Evolutionary conservation across 495 filamentous ascomycete species (phyloP).

Genomic region (Penicillium daleae): DNA sequence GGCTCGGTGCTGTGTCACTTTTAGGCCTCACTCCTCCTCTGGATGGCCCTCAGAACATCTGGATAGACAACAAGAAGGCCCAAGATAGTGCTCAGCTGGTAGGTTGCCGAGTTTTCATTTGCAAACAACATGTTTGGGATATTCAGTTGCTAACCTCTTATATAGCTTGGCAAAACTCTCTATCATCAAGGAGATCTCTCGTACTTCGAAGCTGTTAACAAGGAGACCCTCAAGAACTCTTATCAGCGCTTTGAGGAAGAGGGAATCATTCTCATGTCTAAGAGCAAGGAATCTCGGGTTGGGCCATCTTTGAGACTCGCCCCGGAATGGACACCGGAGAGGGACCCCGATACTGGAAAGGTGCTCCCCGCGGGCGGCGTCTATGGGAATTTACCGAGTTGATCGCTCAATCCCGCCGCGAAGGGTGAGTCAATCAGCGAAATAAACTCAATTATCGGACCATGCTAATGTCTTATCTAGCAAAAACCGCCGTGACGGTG

Average conservation of each 20-base stretch:
- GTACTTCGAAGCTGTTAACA: slow-evolving; percentile 98
- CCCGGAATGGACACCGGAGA: slow-evolving; percentile 74
- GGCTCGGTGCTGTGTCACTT: slow-evolving; percentile 86
- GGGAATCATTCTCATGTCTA: slow-evolving; percentile 76
- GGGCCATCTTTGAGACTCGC: slow-evolving; percentile 67
- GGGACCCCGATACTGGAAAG: slow-evolving; percentile 61
- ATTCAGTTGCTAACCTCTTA: slow-evolving; percentile 24
- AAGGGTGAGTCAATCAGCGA: slow-evolving; percentile 60
- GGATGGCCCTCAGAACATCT: slow-evolving; percentile 61
- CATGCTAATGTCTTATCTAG: slow-evolving; percentile 26
- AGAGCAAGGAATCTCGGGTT: slow-evolving; percentile 59
- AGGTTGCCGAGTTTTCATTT: slow-evolving; percentile 28
- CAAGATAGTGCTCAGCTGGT: slow-evolving; percentile 85
- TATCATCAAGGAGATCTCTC: slow-evolving; percentile 96
- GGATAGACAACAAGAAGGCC: slow-evolving; percentile 76
- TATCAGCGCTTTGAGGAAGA: slow-evolving; percentile 89
- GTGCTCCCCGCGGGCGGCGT: slow-evolving; percentile 71
- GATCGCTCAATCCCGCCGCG: slow-evolving; percentile 79
- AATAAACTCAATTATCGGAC: neutral
- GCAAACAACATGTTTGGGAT: neutral
- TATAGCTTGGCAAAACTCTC: slow-evolving; percentile 87
- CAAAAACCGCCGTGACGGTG: slow-evolving; percentile 91
- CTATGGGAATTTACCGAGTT: slow-evolving; percentile 90
- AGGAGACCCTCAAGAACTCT: slow-evolving; percentile 92
- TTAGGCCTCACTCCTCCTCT: slow-evolving; percentile 81